phyloP scores from a whole-genome alignment of 2,329 filamentous ascomycete species.

The Fusarium sp. region DNA sequence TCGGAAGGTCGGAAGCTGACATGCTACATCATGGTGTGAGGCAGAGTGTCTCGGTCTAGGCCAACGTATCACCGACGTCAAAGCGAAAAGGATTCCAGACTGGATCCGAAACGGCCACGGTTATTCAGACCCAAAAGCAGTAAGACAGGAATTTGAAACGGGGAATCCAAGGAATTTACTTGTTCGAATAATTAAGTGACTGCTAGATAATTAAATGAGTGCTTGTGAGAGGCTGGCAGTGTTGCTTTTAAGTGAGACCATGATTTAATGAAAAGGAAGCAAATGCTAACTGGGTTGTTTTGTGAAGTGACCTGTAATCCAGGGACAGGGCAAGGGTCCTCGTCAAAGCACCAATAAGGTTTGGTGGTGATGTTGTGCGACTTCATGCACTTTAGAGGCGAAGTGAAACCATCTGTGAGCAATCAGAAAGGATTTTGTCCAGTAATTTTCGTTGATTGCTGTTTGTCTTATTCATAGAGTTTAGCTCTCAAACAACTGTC shows the following conservation, averaged over 20 bases:
- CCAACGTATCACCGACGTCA: neutral
- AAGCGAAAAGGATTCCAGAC: neutral
- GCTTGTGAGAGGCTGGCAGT: neutral
- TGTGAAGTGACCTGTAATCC: neutral
- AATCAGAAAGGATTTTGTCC: neutral
- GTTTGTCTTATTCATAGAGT: neutral
- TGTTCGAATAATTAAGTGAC: neutral
- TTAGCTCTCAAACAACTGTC: neutral
- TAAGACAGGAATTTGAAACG: conserved; percentile 3
- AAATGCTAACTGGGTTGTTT: neutral
- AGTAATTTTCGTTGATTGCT: neutral
- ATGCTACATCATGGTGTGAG: conserved; percentile 6
- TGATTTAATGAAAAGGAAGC: conserved; percentile 4
- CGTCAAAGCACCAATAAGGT: neutral
- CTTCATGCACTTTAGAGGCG: neutral
- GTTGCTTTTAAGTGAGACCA: neutral
- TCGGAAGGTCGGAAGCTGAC: conserved; percentile 2
- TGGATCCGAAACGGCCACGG: conserved; percentile 1
- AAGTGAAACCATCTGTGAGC: neutral
- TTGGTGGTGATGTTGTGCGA: neutral
- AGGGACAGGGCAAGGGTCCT: neutral
- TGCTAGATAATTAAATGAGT: neutral
- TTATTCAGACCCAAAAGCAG: conserved; percentile 24
- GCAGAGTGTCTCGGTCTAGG: neutral
- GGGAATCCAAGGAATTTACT: neutral